phyloP scores from a whole-genome alignment of 371 early-diverging fungal species.

The Amoeboaphelidium occidentale region DNA sequence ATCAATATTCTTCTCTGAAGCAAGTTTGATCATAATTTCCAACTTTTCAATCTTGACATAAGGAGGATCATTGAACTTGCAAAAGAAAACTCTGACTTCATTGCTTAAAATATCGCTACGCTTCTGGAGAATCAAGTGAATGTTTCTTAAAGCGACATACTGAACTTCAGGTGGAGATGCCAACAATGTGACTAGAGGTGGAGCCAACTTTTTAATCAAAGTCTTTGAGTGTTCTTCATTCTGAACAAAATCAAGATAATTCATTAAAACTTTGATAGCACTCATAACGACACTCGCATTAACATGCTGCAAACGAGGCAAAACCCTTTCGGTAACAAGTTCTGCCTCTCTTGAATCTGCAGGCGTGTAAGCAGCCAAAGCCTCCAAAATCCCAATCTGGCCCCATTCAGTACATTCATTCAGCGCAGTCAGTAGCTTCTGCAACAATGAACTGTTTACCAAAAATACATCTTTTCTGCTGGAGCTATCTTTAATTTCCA shows the following conservation, averaged over 20 bases:
- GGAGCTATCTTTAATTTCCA: constrained; percentile 74
- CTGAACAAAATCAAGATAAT: constrained; percentile 21
- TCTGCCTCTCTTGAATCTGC: constrained; percentile 48
- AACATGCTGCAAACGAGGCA: constrained; percentile 72
- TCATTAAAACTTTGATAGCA: constrained; percentile 36
- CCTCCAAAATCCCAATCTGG: constrained; percentile 73
- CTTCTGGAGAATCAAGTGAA: constrained; percentile 55
- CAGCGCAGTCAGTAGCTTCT: constrained; percentile 61
- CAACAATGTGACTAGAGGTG: constrained; percentile 71
- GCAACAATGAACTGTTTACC: constrained; percentile 46
- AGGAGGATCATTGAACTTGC: constrained; percentile 87
- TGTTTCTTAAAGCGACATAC: constrained; percentile 76
- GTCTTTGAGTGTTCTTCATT: constrained; percentile 35
- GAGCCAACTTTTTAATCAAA: constrained; percentile 56
- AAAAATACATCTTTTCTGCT: constrained; percentile 47
- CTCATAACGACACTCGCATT: constrained; percentile 75
- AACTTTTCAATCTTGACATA: constrained; percentile 86
- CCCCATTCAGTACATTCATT: constrained; percentile 97
- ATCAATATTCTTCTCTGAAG: constrained; percentile 47
- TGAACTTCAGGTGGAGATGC: constrained; percentile 74
- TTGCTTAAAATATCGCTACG: constrained; percentile 51
- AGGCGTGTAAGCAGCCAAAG: constrained; percentile 45
- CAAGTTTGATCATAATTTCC: constrained; percentile 59
- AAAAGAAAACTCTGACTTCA: constrained; percentile 77
- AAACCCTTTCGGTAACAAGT: constrained; percentile 54